Evolutionary conservation across 345 rosid genomes (phyloP).

Genomic region (Angophora floribunda): DNA sequence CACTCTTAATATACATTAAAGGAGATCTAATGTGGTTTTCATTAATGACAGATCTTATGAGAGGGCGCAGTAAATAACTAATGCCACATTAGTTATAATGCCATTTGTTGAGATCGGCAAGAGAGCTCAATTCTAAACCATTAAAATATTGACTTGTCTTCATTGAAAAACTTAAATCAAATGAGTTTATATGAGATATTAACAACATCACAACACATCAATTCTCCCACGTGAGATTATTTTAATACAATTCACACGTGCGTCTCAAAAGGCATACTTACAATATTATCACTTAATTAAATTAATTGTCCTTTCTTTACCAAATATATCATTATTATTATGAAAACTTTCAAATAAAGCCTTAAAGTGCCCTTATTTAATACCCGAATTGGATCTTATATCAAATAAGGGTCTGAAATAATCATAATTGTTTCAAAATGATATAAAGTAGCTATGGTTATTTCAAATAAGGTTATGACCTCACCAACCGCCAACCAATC

Average conservation of each 20-base stretch:
- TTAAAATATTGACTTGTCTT: too few relatives aligned
- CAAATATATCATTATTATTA: too few relatives aligned
- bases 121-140: not conserved
- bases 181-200: too few relatives aligned
- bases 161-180: not conserved
- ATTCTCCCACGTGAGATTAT: not conserved
- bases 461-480: too few relatives aligned
- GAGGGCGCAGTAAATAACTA: accelerated
- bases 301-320: not conserved
- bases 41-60: not conserved
- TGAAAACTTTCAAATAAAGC: too few relatives aligned
- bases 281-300: accelerated
- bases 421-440: too few relatives aligned
- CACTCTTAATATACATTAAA: not conserved
- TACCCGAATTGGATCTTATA: too few relatives aligned
- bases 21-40: not conserved
- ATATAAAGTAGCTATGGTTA: too few relatives aligned
- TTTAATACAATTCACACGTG: not conserved
- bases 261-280: not conserved
- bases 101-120: not conserved
- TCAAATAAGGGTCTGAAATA: too few relatives aligned
- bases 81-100: not conserved
- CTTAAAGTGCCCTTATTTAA: too few relatives aligned
- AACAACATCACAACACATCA: not conserved
- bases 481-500: too few relatives aligned